These are phyloP conservation scores for Amanita subjunquillea DNA, from an alignment of 768 basidiomycete genomes.

Conservation along the genomic window DNA sequence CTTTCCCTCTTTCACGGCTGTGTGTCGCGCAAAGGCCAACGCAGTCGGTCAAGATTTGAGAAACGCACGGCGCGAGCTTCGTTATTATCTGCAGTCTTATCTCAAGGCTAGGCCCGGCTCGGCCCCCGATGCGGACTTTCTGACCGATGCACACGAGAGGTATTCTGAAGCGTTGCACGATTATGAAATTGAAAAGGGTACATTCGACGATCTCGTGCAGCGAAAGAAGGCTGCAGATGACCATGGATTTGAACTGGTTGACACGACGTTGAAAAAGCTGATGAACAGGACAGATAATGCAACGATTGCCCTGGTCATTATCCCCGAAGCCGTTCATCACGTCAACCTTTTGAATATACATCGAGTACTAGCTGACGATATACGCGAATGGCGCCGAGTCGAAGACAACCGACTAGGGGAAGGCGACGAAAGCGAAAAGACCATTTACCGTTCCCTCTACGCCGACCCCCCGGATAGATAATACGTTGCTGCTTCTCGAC, in stretches of 20 bases:
- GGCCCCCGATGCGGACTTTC: not conserved
- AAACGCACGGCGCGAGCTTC: not conserved
- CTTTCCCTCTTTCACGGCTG: not conserved
- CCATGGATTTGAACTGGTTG: not conserved
- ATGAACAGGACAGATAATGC: conserved; percentile 9
- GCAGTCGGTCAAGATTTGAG: not conserved
- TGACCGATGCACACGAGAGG: not conserved
- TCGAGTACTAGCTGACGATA: conserved; percentile 3
- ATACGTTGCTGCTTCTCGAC: not conserved
- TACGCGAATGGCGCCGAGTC: conserved; percentile 1
- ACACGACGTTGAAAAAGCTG: not conserved
- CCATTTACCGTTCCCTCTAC: not conserved
- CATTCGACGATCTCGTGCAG: not conserved
- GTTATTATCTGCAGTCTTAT: not conserved
- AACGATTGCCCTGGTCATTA: conserved; percentile 6
- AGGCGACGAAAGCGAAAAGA: not conserved
- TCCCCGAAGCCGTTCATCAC: not conserved
- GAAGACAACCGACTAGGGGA: not conserved
- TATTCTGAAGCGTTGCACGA: not conserved
- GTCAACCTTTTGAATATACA: conserved; percentile 6
- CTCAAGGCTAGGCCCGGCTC: not conserved
- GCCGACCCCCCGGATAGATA: not conserved
- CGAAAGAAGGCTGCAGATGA: not conserved
- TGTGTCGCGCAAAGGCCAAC: not conserved
- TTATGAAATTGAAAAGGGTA: not conserved